A percentile compares a stretch with the other conserved stretches of the same genome.
Evolutionary conservation across 2,329 filamentous ascomycete genomes (phyloP).

Genomic region (Acephala macrosclerotiorum): DNA sequence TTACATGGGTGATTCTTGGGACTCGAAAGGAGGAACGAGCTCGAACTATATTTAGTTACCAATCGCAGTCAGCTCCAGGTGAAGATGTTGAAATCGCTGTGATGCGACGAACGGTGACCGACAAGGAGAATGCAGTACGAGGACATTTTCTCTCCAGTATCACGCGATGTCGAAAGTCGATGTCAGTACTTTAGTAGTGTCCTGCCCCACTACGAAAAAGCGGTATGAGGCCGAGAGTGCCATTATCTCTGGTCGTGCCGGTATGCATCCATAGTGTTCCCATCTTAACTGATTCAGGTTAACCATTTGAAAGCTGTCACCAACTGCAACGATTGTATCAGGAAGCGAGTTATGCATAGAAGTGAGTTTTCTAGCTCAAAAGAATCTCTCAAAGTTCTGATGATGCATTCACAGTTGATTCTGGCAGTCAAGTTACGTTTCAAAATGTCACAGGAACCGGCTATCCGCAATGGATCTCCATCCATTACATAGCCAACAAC

Average conservation of each 20-base stretch:
- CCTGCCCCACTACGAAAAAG: conserved; percentile 42
- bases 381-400: conserved; percentile 4
- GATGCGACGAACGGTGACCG: neutral
- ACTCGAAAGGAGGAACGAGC: conserved; percentile 44
- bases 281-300: conserved; percentile 1
- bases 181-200: conserved; percentile 47
- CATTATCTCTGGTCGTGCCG: conserved; percentile 38
- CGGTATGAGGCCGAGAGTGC: conserved; percentile 47
- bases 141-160: conserved; percentile 47
- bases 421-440: conserved; percentile 44
- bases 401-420: conserved; percentile 32
- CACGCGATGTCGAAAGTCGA: conserved; percentile 51
- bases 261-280: conserved; percentile 31
- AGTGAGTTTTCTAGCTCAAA: conserved; percentile 26
- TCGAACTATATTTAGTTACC: conserved; percentile 52
- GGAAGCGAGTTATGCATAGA: conserved; percentile 26
- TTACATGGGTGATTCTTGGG: conserved; percentile 50
- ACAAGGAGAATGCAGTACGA: conserved; percentile 30
- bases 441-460: conserved; percentile 48
- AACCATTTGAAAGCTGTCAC: conserved; percentile 16
- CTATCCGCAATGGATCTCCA: conserved; percentile 46
- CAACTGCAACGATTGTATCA: conserved; percentile 21
- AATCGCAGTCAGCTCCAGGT: conserved; percentile 45
- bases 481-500: conserved; percentile 47
- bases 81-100: conserved; percentile 17